These are phyloP conservation scores for Ganoderma lingzhi DNA, from an alignment of 1,284 basidiomycete species.

Conservation along the genomic window DNA sequence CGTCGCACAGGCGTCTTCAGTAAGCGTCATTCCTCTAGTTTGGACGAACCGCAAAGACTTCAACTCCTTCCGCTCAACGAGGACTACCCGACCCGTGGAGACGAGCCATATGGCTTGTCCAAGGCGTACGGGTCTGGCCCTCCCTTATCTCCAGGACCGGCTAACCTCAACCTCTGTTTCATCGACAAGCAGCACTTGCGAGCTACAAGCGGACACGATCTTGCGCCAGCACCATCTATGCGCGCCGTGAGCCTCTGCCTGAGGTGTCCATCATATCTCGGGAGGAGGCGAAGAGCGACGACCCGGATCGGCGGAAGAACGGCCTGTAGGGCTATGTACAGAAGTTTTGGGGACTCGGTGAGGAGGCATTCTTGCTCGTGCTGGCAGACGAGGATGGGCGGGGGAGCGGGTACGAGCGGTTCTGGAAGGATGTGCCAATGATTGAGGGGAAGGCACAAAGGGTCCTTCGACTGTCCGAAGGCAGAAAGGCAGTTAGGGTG, in stretches of 20 bases:
- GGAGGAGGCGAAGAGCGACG: too few species aligned
- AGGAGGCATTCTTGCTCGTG: too few species aligned
- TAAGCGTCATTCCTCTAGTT: constrained; percentile 68
- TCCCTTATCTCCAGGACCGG: not conserved
- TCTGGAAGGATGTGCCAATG: constrained; percentile 61
- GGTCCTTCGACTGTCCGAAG: constrained; percentile 74
- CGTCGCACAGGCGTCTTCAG: constrained; percentile 74
- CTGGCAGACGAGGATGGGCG: too few species aligned
- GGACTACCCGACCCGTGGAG: constrained; percentile 69
- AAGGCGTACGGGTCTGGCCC: constrained; percentile 60
- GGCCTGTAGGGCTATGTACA: too few species aligned
- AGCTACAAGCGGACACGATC: constrained; percentile 77
- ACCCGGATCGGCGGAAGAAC: too few species aligned
- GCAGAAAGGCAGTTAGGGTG: constrained; percentile 75
- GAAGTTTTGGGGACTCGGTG: too few species aligned
- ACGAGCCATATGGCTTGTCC: constrained; percentile 80
- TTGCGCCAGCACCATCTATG: constrained; percentile 50
- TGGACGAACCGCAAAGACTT: constrained; percentile 60
- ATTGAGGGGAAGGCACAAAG: constrained; percentile 53
- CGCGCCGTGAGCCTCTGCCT: constrained; percentile 49
- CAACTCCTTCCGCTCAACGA: constrained; percentile 75
- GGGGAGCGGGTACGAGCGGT: too few species aligned
- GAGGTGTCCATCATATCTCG: constrained; percentile 30
- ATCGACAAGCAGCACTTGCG: constrained; percentile 56
- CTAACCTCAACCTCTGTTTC: not conserved